These are phyloP conservation scores for Nothophoma quercina DNA, from an alignment of 2,329 filamentous ascomycete genomes.

Conservation along the genomic window DNA sequence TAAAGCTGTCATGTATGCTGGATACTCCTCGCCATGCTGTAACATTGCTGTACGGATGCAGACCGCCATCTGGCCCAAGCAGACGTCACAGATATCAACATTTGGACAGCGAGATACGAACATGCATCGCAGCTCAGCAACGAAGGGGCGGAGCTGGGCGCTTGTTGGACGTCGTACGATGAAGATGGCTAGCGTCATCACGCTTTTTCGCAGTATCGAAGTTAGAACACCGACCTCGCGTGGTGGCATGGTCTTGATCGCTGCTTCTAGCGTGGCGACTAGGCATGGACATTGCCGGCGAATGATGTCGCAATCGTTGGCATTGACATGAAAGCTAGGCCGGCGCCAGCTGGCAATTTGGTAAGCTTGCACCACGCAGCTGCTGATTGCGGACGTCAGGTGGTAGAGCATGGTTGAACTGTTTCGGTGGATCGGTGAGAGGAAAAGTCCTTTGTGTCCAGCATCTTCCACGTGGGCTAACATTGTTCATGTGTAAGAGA, in stretches of 20 bases:
- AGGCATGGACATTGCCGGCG: neutral
- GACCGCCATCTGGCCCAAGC: neutral
- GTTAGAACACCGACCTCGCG: neutral
- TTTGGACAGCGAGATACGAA: neutral
- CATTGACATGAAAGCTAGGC: neutral
- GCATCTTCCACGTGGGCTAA: too few species aligned
- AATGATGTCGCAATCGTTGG: neutral
- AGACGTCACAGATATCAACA: neutral
- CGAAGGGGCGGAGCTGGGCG: neutral
- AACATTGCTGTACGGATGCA: neutral
- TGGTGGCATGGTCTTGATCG: neutral
- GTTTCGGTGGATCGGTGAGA: too few species aligned
- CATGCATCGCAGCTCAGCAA: neutral
- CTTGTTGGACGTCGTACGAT: neutral
- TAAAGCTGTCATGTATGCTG: neutral
- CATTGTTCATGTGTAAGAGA: too few species aligned
- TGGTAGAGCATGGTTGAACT: neutral
- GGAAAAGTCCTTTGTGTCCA: too few species aligned
- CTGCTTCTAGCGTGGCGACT: neutral
- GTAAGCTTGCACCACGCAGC: neutral
- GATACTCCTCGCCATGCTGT: neutral
- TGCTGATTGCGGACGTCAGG: neutral
- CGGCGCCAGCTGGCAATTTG: slow-evolving; percentile 1
- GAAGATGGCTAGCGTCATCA: neutral
- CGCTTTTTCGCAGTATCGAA: neutral